Evolutionary conservation across 495 filamentous ascomycete species (phyloP), one percentile per base, ranked within the genome.

Genomic region (Penicillium goetzii): DNA sequence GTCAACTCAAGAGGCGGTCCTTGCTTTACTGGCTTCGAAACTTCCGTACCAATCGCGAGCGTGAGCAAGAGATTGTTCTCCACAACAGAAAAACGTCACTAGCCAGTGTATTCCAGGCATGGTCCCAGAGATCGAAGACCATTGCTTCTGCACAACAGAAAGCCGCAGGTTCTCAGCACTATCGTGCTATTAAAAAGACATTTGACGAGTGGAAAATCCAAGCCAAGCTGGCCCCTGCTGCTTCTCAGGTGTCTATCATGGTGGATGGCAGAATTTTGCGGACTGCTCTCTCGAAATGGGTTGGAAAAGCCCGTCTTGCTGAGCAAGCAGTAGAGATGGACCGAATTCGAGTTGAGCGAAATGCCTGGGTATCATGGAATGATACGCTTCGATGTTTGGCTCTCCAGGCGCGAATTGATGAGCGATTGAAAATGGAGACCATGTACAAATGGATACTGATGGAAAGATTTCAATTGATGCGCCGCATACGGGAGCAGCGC

Each of bases 391-490:
- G 88, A 14, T 84, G 81, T 58, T 74, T 82, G 62, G 81, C 80
- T 3, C 73, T 90, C 6, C 75, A 69, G 36, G 74, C 74, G 17
- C 81, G 78, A 25, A 84, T 88, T 51, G 81, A 88, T 60, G 86
- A 89, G 63, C 82, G 87, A 2, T 59, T 86, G 52, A 76, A 85
- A 53, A 73, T 86, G 56, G 81, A 88, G 65, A 72, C 80, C 2
- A 80, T 90, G 63, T 89, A 89, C 67, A 86, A 81, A 72, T 89
- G 87, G 88, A 80, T 88, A 28, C 65, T 89, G 5, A 79, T 82
- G 25, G 83, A 87, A 54, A 74, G 87, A 58, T 81, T 69, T 30
- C 70, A 77, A 25, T 76, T 89, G 15, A 80, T 86, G 70, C 73
- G 74, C 41, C 79, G 87, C 12, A 81, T 86, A 55, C 73, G 72